phyloP scores from a whole-genome alignment of 2,329 filamentous ascomycete genomes.

The Cadophora luteo-olivacea region DNA sequence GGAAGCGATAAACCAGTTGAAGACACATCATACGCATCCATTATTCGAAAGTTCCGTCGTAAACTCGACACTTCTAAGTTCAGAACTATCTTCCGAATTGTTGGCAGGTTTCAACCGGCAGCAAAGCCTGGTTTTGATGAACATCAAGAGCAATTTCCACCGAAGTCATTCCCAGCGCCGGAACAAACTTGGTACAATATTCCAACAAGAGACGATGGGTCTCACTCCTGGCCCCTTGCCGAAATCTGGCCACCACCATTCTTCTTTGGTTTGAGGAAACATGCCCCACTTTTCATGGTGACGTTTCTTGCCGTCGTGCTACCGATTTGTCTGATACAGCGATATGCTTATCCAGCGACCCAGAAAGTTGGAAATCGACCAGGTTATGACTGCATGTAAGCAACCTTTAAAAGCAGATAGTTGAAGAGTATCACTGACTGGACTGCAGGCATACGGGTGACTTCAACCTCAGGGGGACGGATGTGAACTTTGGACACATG shows the following conservation, averaged over 20 bases:
- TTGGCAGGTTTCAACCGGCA: background rate
- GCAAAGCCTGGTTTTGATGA: background rate
- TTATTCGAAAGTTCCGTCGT: background rate
- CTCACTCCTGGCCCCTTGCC: constrained; percentile 8
- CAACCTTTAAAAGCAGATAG: no score
- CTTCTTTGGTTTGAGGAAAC: background rate
- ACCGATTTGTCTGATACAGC: constrained; percentile 7
- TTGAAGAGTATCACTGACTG: no score
- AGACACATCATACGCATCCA: no score
- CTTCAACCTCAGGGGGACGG: constrained; percentile 13
- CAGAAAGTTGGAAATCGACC: constrained; percentile 10
- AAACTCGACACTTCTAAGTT: background rate
- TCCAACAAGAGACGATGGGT: constrained; percentile 9
- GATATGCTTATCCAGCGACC: background rate
- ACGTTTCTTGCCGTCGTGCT: constrained; percentile 4
- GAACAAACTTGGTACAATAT: constrained; percentile 10
- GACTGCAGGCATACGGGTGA: constrained; percentile 6
- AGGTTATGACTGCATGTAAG: constrained; percentile 14
- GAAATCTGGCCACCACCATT: constrained; percentile 5
- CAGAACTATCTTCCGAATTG: background rate
- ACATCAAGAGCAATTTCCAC: constrained; percentile 14
- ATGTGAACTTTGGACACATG: constrained; percentile 18
- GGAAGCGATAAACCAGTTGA: no score
- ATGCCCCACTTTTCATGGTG: background rate
- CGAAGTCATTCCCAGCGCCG: background rate